A percentile compares a stretch with the other conserved stretches of the same genome.
Evolutionary conservation across 306 rosid species (phyloP).

Genomic region (Mimosa pudica): DNA sequence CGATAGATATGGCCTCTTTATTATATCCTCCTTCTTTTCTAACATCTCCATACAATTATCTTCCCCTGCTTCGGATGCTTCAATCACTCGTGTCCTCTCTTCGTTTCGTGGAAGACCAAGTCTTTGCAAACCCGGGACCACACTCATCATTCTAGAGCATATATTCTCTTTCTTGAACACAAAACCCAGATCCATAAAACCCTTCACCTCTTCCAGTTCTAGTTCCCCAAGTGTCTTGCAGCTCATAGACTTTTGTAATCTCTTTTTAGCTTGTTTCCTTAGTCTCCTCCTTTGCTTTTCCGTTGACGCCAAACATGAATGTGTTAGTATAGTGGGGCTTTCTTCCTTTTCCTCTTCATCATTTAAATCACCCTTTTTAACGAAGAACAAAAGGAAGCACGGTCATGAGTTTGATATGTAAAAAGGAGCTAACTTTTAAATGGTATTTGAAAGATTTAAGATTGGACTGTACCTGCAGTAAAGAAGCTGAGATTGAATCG

Average conservation of each 20-base stretch:
- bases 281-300: slow-evolving; percentile 25
- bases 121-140: slow-evolving; percentile 80
- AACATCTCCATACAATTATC: slow-evolving; percentile 24
- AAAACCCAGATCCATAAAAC: slow-evolving; percentile 87
- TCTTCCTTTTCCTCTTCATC: slow-evolving; percentile 39
- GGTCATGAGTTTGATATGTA: not conserved
- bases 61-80: slow-evolving; percentile 4
- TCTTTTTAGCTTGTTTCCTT: slow-evolving; percentile 24
- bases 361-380: slow-evolving; percentile 42
- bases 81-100: not conserved
- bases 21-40: slow-evolving; percentile 36
- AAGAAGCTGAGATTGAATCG: slow-evolving; percentile 39
- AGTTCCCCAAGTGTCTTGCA: slow-evolving; percentile 68
- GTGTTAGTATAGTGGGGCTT: slow-evolving; percentile 36
- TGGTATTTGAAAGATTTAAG: not conserved
- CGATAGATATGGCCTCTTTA: slow-evolving; percentile 74
- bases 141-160: slow-evolving; percentile 61
- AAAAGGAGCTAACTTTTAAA: not conserved
- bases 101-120: slow-evolving; percentile 33
- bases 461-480: slow-evolving; percentile 43
- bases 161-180: slow-evolving; percentile 59
- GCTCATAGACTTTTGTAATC: slow-evolving; percentile 64
- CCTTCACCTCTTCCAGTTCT: slow-evolving; percentile 85
- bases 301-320: slow-evolving; percentile 47
- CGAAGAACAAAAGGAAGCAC: slow-evolving; percentile 8